Evolutionary conservation across 805 yeast species (phyloP), one percentile per base, ranked within the genome.

Genomic region (Starmerella khaoyaiensis): DNA sequence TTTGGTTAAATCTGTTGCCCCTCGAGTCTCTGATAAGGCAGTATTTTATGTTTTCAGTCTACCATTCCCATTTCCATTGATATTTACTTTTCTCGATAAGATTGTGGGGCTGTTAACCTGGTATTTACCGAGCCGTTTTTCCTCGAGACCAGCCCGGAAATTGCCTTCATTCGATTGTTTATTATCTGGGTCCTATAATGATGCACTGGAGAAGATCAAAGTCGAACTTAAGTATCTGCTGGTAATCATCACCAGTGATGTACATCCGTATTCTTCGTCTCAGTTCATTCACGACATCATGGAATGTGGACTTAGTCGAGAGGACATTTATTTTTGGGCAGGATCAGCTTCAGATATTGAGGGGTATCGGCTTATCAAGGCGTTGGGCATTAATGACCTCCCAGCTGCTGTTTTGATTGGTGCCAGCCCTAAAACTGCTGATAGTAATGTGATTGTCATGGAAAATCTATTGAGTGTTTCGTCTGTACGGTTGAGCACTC

Each of bases 391-490:
- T 28, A 68, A 82, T 16, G 69, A 71, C 46, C 75, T 76, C 51
- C 98, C 98, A n/a, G 79, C 80, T 52, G 56, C 81, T 23, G 93
- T 87, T 0, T 60, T 86, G 10, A 56, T 90, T 9, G 76, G 83
- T 33, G 63, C 83, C 37, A 79, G 82, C 14, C 68, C 74, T 34
- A 51, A 47, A 39, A 51, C 52, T 10, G 53, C 59, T 6, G 54
- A 56, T 14, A 50, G 59, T 27, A 43, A 41, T 32, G 45, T 55
- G 1, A 74, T 83, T 2, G 68, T 71, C 10, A 62, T 80, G 53
- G 69, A 79, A 4, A 59, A 78, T 33, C 68, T 81, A 17, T 64
- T 69, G 37, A 72, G 72, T 46, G 21, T n/a, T 11, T 11, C 12
- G n/a, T 23, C n/a, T n/a, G 26, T n/a, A 23, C n/a, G 12, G 12